Evolutionary conservation across 164 flowering plant species (phyloP), one percentile per base, ranked within the genome.

Genomic region (Liriodendron chinense): DNA sequence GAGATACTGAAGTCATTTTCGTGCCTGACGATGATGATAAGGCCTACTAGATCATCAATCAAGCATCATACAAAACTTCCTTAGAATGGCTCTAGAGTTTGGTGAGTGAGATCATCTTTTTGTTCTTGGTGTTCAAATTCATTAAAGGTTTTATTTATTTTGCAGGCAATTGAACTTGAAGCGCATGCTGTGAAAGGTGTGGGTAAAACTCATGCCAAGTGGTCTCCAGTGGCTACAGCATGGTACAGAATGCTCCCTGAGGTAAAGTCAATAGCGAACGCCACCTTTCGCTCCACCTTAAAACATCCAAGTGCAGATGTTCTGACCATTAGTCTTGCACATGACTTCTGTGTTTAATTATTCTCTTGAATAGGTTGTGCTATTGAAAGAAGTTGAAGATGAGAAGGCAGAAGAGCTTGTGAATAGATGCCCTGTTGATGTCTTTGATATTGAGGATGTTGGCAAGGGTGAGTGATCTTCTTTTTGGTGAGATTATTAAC

Each of bases 171-270:
- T 78, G 98, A 94, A 77, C 92, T 96, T 48, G 99, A 94, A 83
- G 99, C 91, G 24, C 99, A 94, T 86, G 98, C 94, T 66, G 96
- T 94, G 67, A 92, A 96, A 84, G 98, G 98, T 57, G 63, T 87
- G 28, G 99, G 98, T 4, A 90, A 87, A 85, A 93, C 94, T 48
- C 98, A 96, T 89, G 97, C 98, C 48, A 94, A 92, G 82, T 96
- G 98, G 98, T 96, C 99, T 6, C 99, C 98, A 0, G 99, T 96
- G 70, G 89, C 94, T 28, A 94, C 99, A 77, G 90, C 97, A 75
- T 96, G 99, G 99, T 92, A 94, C 74, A 83, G 92, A 82, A 90
- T 90, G 95, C 96, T 90, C 73, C 98, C 98, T n/a, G 98, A 94
- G 99, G 99, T 96, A 82, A 56, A 12, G 28, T 56, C 69, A 7